These are phyloP conservation scores for Collybiopsis luxurians DNA, from an alignment of 768 basidiomycete species.

Conservation along the genomic window DNA sequence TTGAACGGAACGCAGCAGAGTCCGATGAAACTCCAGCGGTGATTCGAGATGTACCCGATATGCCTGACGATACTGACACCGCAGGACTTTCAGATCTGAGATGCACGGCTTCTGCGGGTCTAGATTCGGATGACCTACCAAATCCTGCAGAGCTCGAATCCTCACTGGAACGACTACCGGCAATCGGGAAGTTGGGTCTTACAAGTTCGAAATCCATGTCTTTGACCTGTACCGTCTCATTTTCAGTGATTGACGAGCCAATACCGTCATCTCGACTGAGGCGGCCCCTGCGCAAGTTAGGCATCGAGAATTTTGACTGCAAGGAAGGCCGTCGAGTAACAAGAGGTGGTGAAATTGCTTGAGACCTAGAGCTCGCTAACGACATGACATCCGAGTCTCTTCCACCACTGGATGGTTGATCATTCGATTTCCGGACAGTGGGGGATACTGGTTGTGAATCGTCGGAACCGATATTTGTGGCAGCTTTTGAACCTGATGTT, in stretches of 20 bases:
- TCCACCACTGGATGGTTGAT: neutral
- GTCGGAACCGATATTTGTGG: neutral
- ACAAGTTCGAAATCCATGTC: conserved; percentile 84
- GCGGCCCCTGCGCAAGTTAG: conserved; percentile 52
- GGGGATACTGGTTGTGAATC: neutral
- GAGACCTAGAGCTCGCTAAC: conserved; percentile 31
- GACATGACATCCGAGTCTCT: conserved; percentile 20
- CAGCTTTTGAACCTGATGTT: neutral
- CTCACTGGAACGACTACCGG: conserved; percentile 48
- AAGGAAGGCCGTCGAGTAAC: conserved; percentile 41
- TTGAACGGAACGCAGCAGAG: conserved; percentile 14
- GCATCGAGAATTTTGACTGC: conserved; percentile 65
- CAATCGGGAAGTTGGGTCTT: conserved; percentile 47
- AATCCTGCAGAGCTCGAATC: conserved; percentile 47
- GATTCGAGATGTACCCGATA: conserved; percentile 13
- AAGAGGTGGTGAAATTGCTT: conserved; percentile 31
- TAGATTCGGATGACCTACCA: conserved; percentile 26
- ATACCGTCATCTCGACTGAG: conserved; percentile 31
- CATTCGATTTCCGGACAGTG: neutral
- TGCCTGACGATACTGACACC: conserved; percentile 35
- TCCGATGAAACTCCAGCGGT: conserved; percentile 24
- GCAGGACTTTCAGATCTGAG: conserved; percentile 43
- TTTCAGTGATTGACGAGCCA: conserved; percentile 23
- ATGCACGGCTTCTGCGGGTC: conserved; percentile 6
- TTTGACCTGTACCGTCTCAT: conserved; percentile 69